phyloP scores from a whole-genome alignment of 2,329 filamentous ascomycete genomes.

The Blastomyces parvus region DNA sequence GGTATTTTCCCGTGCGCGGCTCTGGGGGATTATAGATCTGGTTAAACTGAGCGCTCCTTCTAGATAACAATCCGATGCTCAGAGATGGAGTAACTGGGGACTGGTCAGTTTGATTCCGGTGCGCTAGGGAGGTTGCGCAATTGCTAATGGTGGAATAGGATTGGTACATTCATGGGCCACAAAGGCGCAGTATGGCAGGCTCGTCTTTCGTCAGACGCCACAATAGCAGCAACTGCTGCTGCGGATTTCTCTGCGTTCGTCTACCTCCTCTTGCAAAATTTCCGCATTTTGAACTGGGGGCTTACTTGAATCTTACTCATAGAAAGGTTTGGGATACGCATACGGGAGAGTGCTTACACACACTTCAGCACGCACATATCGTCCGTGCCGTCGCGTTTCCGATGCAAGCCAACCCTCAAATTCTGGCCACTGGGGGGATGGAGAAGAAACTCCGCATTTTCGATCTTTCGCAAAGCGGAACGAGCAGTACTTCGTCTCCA shows the following conservation, averaged over 20 bases:
- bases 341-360: constrained; percentile 78
- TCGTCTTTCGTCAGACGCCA: constrained; percentile 76
- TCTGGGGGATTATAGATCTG: neutral
- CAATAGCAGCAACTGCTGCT: constrained; percentile 81
- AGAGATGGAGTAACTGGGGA: constrained; percentile 92
- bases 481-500: constrained; percentile 31
- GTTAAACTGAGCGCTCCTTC: constrained; percentile 11
- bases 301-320: constrained; percentile 21
- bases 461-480: constrained; percentile 57
- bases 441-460: constrained; percentile 96
- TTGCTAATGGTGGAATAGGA: constrained; percentile 42
- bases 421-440: constrained; percentile 85
- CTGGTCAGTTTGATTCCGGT: constrained; percentile 48
- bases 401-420: constrained; percentile 62
- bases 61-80: constrained; percentile 97
- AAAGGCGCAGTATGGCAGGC: constrained; percentile 98
- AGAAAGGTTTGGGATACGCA: constrained; percentile 97
- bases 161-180: constrained; percentile 94
- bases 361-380: constrained; percentile 86
- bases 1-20: constrained; percentile 37
- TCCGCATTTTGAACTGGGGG: constrained; percentile 4
- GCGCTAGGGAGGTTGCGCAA: neutral
- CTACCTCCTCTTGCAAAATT: neutral
- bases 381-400: constrained; percentile 89
- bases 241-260: constrained; percentile 89